phyloP scores from a whole-genome alignment of 345 rosid genomes.

The Boechera retrofracta region DNA sequence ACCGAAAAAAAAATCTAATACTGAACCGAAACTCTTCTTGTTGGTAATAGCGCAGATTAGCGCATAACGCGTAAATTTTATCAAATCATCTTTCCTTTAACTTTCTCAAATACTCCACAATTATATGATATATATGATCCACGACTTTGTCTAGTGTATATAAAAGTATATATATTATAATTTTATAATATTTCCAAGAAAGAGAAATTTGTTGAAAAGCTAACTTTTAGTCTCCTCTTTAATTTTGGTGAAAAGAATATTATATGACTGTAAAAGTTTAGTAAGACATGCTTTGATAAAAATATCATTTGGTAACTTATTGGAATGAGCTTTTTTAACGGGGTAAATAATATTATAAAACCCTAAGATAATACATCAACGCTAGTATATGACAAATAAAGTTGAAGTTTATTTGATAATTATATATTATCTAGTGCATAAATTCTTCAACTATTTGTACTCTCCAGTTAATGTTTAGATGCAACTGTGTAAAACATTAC shows the following conservation, averaged over 20 bases:
- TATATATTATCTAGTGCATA: no score
- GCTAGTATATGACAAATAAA: no score
- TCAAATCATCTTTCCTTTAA: background rate
- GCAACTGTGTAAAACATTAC: no score
- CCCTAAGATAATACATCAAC: no score
- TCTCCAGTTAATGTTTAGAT: no score
- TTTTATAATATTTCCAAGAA: background rate
- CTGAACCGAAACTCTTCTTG: background rate
- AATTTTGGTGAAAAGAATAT: background rate
- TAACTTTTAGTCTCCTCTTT: background rate
- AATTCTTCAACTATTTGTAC: no score
- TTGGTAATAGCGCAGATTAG: background rate
- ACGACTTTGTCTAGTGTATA: background rate
- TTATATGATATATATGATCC: background rate
- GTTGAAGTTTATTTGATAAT: no score
- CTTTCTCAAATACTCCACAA: background rate
- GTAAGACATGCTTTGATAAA: background rate
- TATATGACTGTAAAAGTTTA: background rate
- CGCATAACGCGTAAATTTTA: background rate
- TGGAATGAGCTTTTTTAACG: background rate
- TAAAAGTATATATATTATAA: background rate
- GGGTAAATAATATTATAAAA: no score
- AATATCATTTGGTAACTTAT: no score
- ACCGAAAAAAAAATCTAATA: background rate
- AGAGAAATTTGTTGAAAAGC: background rate